Evolutionary conservation across 331 rosid species (phyloP).

Genomic region (Malus hybrid): DNA sequence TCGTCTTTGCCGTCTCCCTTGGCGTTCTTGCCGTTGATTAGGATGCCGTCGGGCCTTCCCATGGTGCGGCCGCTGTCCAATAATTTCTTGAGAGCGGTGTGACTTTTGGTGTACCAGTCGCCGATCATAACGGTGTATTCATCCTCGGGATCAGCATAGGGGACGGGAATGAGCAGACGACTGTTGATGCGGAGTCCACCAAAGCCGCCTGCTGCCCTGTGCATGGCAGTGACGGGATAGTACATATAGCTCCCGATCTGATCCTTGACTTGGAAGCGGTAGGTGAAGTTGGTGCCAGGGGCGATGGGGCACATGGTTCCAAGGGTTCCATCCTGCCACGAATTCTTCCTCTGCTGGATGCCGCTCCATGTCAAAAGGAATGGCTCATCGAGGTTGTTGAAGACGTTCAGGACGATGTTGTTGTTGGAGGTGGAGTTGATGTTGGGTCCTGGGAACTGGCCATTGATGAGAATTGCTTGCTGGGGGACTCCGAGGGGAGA

Average conservation of each 20-base stretch:
- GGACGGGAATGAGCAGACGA: constrained; percentile 55
- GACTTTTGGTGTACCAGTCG: constrained; percentile 51
- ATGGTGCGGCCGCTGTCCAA: constrained; percentile 44
- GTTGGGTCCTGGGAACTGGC: constrained; percentile 56
- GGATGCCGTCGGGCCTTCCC: constrained; percentile 37
- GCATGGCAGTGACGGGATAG: constrained; percentile 38
- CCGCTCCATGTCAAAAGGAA: constrained; percentile 54
- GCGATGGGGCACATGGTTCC: constrained; percentile 57
- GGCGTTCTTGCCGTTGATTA: constrained; percentile 39
- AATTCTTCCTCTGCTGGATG: constrained; percentile 52
- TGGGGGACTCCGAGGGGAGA: constrained; percentile 50
- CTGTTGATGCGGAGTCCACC: constrained; percentile 56
- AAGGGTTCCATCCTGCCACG: constrained; percentile 51
- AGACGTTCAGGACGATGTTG: constrained; percentile 38
- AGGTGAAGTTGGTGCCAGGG: constrained; percentile 52
- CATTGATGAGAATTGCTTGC: constrained; percentile 50
- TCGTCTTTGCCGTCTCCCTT: constrained; percentile 35
- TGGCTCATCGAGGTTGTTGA: constrained; percentile 54
- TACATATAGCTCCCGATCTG: constrained; percentile 56
- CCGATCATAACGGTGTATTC: constrained; percentile 49
- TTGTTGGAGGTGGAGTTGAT: constrained; percentile 56
- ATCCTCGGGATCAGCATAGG: constrained; percentile 49
- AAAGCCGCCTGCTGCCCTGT: constrained; percentile 48
- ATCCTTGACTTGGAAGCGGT: constrained; percentile 54
- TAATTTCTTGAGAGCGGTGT: constrained; percentile 20